phyloP scores from a whole-genome alignment of 768 basidiomycete genomes.

The Mycena capillaripes region DNA sequence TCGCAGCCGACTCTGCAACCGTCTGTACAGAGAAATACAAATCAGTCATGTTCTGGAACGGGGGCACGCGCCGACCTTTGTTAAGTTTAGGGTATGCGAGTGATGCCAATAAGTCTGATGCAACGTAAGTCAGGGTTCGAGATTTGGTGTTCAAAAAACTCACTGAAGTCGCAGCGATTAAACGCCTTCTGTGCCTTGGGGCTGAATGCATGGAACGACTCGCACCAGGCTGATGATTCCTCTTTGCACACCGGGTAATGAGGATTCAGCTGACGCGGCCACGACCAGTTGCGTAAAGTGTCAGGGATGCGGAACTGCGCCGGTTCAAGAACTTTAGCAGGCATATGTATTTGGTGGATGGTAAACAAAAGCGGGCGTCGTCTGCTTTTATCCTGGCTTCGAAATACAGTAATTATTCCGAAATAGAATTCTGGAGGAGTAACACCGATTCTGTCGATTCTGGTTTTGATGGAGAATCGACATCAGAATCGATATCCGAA shows the following conservation, averaged over 20 bases:
- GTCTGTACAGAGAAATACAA: slow-evolving; percentile 26
- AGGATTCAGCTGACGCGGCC: slow-evolving; percentile 45
- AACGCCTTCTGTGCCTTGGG: slow-evolving; percentile 43
- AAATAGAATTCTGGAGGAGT: too few relatives aligned
- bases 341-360: too few relatives aligned
- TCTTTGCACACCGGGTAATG: slow-evolving; percentile 41
- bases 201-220: slow-evolving; percentile 42
- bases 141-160: slow-evolving; percentile 15
- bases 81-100: slow-evolving; percentile 50
- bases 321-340: not conserved
- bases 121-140: not conserved
- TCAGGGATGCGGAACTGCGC: slow-evolving; percentile 37
- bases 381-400: too few relatives aligned
- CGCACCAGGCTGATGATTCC: slow-evolving; percentile 46
- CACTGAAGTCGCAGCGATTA: slow-evolving; percentile 55
- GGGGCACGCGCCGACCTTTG: slow-evolving; percentile 43
- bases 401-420: too few relatives aligned
- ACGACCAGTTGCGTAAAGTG: slow-evolving; percentile 45
- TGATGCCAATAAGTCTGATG: slow-evolving; percentile 53
- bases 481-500: too few relatives aligned
- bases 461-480: too few relatives aligned
- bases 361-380: too few relatives aligned
- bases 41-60: not conserved
- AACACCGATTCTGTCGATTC: too few relatives aligned
- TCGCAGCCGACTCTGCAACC: slow-evolving; percentile 43